Percentiles rank a stretch among this genome's conserved stretches.
These are phyloP conservation scores for Aureobasidium mangrovei DNA, from an alignment of 2,329 filamentous ascomycete genomes.

Conservation along the genomic window DNA sequence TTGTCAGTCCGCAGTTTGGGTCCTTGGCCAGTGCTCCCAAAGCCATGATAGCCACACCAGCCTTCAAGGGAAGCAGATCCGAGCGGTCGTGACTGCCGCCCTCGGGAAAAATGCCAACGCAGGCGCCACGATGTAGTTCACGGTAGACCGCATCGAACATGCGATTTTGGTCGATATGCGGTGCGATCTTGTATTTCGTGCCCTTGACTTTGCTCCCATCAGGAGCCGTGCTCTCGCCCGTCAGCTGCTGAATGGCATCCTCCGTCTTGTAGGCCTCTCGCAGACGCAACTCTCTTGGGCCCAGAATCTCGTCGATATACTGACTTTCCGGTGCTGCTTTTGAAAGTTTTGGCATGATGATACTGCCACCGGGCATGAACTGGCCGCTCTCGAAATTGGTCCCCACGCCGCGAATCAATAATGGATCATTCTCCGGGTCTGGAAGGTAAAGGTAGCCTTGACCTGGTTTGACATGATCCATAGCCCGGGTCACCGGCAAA, in stretches of 20 bases:
- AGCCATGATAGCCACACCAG: conserved; percentile 96
- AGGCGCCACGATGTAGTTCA: conserved; percentile 71
- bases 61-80: conserved; percentile 87
- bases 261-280: conserved; percentile 80
- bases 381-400: conserved; percentile 66
- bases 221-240: conserved; percentile 56
- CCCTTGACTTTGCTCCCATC: conserved; percentile 61
- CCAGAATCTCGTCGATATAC: conserved; percentile 75
- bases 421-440: conserved; percentile 76
- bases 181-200: conserved; percentile 76
- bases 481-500: conserved; percentile 84
- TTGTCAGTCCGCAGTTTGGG: conserved; percentile 80
- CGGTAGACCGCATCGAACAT: conserved; percentile 95
- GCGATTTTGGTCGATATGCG: conserved; percentile 85
- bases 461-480: conserved; percentile 77
- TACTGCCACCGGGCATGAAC: conserved; percentile 70
- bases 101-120: conserved; percentile 93
- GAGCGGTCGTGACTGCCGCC: conserved; percentile 93
- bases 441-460: conserved; percentile 78
- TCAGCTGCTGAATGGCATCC: conserved; percentile 69
- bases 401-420: conserved; percentile 66
- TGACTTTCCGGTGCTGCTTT: conserved; percentile 73
- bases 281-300: conserved; percentile 70
- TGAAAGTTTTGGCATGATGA: conserved; percentile 70
- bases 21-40: conserved; percentile 78